Percentiles rank a stretch among this genome's conserved stretches.
These are phyloP conservation scores for Mucor piriformis DNA, from an alignment of 371 early-diverging fungal species.

Conservation along the genomic window DNA sequence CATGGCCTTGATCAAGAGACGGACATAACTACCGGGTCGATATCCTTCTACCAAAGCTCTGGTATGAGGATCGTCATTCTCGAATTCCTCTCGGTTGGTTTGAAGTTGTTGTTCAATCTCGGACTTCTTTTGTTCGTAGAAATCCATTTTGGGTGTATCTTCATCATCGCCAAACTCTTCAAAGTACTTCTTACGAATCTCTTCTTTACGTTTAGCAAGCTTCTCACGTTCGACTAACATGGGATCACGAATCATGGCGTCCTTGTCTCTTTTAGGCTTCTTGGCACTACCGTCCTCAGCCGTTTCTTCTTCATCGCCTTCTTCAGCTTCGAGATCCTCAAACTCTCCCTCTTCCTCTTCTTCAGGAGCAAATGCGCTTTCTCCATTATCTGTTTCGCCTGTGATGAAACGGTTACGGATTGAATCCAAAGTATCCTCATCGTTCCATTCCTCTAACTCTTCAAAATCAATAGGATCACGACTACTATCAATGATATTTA, in stretches of 20 bases:
- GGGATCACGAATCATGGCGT: slow-evolving; percentile 40
- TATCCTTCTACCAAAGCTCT: slow-evolving; percentile 85
- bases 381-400: slow-evolving; percentile 56
- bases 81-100: slow-evolving; percentile 86
- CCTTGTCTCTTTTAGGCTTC: slow-evolving; percentile 27
- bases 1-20: slow-evolving; percentile 84
- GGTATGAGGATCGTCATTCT: slow-evolving; percentile 73
- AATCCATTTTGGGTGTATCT: slow-evolving; percentile 68
- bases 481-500: slow-evolving; percentile 68
- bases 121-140: slow-evolving; percentile 89
- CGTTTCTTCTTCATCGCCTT: slow-evolving; percentile 40
- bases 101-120: slow-evolving; percentile 80
- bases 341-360: slow-evolving; percentile 83
- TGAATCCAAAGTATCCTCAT: slow-evolving; percentile 72
- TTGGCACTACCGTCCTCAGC: slow-evolving; percentile 24
- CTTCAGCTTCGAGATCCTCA: slow-evolving; percentile 85
- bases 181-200: slow-evolving; percentile 90
- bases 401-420: slow-evolving; percentile 86
- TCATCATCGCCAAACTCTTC: slow-evolving; percentile 85
- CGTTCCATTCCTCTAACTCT: slow-evolving; percentile 72
- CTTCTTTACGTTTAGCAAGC: slow-evolving; percentile 85
- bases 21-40: slow-evolving; percentile 92
- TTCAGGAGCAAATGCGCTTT: slow-evolving; percentile 42
- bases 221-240: slow-evolving; percentile 58
- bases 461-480: slow-evolving; percentile 59